Base-by-base conservation (phyloP, 768 basidiomycete genomes). In the Lentinula sp. region DNA sequence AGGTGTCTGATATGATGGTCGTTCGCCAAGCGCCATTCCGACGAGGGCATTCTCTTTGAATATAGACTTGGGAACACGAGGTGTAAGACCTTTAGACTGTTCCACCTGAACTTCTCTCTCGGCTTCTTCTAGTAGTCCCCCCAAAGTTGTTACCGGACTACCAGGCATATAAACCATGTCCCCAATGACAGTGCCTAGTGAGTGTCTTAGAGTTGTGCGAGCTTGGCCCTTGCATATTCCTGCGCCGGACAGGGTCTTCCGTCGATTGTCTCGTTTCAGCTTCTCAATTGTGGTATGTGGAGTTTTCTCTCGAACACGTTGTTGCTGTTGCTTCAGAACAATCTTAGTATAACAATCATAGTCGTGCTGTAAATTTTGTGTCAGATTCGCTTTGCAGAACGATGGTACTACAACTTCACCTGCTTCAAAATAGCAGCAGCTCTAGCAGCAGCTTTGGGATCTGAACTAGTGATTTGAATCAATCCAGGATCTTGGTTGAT, bases 391-490 rank as follows among this genome's bases (percentile, higher is more conserved):
- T 57, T 35, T 48, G 6, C 63, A 40, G 57, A 59, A 43, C 35
- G n/a, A 13, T 23, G 60, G 10, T 60, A 15, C 52, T 59, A 48
- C 21, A 21, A 61, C 71, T 84, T n/a, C 53, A 92, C 93, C 79
- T 91, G 82, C 72, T 90, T 93, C 66, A 97, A 77, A 61, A 97
- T 95, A 0, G 95, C 95, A 37, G 92, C 94, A n/a, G 94, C 95
- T 52, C 91, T 77, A 2, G 94, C 95, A 50, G 95, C 95, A 16
- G 92, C 92, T 61, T 81, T 79, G 2, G 95, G 91, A 71, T 96
- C 91, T 21, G 84, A 83, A 61, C 91, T 93, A 2, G 87, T 87
- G 63, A 96, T 90, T 74, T 91, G 88, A 64, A 97, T 85, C 5
- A 95, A 75, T n/a, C 82, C 82, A 13, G 76, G 71, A 53, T 84